Percentiles rank a stretch among this genome's conserved stretches.
Conservation (phyloP, 2,329 filamentous ascomycete genomes). For the Aspergillus fijiensis region DNA sequence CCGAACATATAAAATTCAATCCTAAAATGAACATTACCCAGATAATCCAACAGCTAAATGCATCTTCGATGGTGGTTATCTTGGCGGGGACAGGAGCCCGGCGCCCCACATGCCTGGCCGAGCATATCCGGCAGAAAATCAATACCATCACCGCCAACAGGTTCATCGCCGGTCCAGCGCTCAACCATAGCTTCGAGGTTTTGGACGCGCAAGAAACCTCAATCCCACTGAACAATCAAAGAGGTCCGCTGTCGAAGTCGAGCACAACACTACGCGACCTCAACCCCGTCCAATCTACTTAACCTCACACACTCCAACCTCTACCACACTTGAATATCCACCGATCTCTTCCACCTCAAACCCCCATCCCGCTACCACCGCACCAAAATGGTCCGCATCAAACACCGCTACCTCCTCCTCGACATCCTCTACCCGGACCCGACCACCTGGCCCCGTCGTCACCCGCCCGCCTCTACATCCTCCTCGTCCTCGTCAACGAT, state of each 20-base stretch:
- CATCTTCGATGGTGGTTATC: not conserved
- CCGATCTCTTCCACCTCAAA: not conserved
- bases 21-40: too few species aligned
- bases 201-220: too few species aligned
- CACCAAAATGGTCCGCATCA: constrained; percentile 81
- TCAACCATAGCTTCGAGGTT: too few species aligned
- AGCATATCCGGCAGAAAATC: not conserved
- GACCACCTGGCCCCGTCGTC: constrained; percentile 39
- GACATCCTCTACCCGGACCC: constrained; percentile 80
- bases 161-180: not conserved
- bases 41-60: too few species aligned
- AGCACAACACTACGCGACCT: not conserved
- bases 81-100: not conserved
- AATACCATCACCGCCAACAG: not conserved
- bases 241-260: too few species aligned
- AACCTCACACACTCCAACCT: not conserved
- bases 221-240: too few species aligned
- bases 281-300: not conserved
- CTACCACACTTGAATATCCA: too few species aligned
- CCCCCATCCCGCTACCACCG: not conserved
- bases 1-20: too few species aligned
- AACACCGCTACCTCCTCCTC: constrained; percentile 92
- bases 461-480: too few species aligned
- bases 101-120: not conserved
- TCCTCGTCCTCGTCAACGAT: constrained; percentile 48